Evolutionary conservation across 2,329 filamentous ascomycete species (phyloP), one percentile per base, ranked within the genome.

Genomic region (Fragosphaeria purpurea): DNA sequence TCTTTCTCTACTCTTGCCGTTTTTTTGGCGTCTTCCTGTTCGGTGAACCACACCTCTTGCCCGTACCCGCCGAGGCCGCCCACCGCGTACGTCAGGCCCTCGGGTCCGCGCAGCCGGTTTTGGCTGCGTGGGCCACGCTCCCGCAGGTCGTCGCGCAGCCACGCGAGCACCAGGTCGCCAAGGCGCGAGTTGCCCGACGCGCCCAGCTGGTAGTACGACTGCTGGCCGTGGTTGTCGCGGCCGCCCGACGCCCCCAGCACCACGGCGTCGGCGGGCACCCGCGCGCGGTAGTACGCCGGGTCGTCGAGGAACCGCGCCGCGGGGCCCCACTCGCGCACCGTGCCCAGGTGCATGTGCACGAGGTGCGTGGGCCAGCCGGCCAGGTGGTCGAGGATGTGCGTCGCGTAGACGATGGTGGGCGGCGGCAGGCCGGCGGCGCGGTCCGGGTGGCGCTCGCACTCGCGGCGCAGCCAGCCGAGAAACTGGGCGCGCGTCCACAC

Each of bases 331-430:
- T 94, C 86, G 73, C 88, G 90, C 55, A 96, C 85, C 55, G 76
- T 80, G 33, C 93, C 93, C 44, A 95, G 67, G 63, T 89, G 85
- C 91, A 98, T 96, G 65, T 97, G 91, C 46, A 95, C 90, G 39
- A 98, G 74, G 68, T 98, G 90, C 1, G 87, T 95, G 6, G 93
- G 93, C 93, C 93, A 98, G 22, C 84, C 83, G 1, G 89, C 89
- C 47, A 98, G 72, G 65, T 97, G 96, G 64, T 98, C 93, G 58
- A 98, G 70, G 56, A 98, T 96, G 67, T 98, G 93, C 11, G 93
- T 98, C 7, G 93, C 93, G 65, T 98, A 98, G 34, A 98, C 89
- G 60, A 98, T 87, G 5, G 93, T 96, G 64, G 90, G 55, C 40
- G 51, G 50, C 43, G 46, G 48, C 46, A 43, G 41, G 22, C 45